Evolutionary conservation across 257 asterid species (phyloP).

Genomic region (Fraxinus pennsylvanica): DNA sequence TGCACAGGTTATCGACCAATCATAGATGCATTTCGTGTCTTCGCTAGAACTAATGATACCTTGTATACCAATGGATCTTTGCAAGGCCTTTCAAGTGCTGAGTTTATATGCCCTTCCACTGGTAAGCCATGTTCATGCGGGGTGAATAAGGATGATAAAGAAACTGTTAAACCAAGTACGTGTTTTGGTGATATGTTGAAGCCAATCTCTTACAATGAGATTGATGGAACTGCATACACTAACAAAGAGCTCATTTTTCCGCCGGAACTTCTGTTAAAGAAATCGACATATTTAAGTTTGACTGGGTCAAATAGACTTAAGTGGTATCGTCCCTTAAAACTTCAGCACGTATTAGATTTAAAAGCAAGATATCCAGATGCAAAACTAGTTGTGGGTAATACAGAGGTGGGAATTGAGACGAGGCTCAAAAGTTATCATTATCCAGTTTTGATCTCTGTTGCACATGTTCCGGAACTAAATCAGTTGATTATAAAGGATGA

Average conservation of each 20-base stretch:
- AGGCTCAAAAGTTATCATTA: conserved; percentile 73
- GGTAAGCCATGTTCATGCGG: conserved; percentile 96
- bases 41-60: conserved; percentile 72
- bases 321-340: conserved; percentile 82
- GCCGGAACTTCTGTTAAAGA: conserved; percentile 75
- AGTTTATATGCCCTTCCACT: conserved; percentile 85
- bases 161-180: conserved; percentile 25
- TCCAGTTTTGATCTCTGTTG: conserved; percentile 70
- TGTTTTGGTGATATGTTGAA: conserved; percentile 32
- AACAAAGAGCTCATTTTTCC: conserved; percentile 89
- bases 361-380: conserved; percentile 66
- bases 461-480: conserved; percentile 76
- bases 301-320: conserved; percentile 70
- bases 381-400: conserved; percentile 79
- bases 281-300: conserved; percentile 49
- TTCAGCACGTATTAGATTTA: conserved; percentile 63
- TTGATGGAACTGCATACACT: conserved; percentile 71
- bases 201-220: conserved; percentile 65
- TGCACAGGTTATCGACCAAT: conserved; percentile 98
- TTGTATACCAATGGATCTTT: conserved; percentile 58
- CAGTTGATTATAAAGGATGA: conserved; percentile 53
- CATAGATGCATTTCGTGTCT: conserved; percentile 87
- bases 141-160: conserved; percentile 37
- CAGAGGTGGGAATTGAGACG: conserved; percentile 91
- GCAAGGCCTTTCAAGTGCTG: conserved; percentile 37